phyloP scores from a whole-genome alignment of 768 basidiomycete species.

The Obba rivulosa region DNA sequence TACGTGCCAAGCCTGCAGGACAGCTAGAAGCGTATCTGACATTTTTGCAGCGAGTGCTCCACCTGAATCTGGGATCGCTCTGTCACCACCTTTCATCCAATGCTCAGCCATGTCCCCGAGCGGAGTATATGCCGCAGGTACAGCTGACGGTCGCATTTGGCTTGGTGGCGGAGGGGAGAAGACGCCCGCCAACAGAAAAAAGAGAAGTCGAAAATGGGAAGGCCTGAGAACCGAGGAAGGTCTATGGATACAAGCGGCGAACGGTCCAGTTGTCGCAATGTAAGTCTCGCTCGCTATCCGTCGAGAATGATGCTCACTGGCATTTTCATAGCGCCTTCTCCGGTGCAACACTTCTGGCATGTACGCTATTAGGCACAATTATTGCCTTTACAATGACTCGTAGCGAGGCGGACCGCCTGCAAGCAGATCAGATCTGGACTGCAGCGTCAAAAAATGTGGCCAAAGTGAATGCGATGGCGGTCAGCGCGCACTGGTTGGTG shows the following conservation, averaged over 20 bases:
- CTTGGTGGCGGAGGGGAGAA: constrained; percentile 68
- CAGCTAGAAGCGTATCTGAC: not conserved
- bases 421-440: constrained; percentile 42
- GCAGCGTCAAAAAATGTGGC: constrained; percentile 35
- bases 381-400: constrained; percentile 42
- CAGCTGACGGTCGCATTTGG: constrained; percentile 71
- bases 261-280: constrained; percentile 74
- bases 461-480: constrained; percentile 64
- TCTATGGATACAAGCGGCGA: constrained; percentile 46
- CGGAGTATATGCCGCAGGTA: constrained; percentile 64
- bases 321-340: constrained; percentile 42
- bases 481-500: constrained; percentile 41
- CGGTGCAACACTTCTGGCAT: constrained; percentile 42
- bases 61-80: constrained; percentile 42
- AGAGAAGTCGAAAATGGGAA: constrained; percentile 64
- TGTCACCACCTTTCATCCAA: constrained; percentile 74
- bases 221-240: constrained; percentile 51
- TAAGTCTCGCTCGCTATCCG: constrained; percentile 28
- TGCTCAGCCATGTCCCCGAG: constrained; percentile 52
- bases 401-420: constrained; percentile 32
- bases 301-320: constrained; percentile 1
- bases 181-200: constrained; percentile 27
- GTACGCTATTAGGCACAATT: constrained; percentile 58
- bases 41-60: constrained; percentile 26
- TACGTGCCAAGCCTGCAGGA: constrained; percentile 24